A percentile compares a stretch with the other conserved stretches of the same genome.
Conservation (phyloP, 108 stramenopile genomes). For the Epithemia pelagica region DNA sequence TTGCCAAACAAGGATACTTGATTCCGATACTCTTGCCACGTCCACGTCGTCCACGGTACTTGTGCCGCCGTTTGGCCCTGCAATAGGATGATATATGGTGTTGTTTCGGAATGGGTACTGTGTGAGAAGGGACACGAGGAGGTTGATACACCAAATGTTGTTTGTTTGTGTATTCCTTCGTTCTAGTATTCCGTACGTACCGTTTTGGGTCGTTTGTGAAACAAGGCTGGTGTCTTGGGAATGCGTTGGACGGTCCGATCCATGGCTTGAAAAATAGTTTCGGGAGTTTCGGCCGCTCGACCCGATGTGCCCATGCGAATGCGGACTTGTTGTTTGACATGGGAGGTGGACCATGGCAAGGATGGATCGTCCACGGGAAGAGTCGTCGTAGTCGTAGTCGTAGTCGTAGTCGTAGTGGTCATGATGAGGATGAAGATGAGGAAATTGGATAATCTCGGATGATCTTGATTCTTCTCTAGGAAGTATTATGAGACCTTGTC, state of each 20-base stretch:
- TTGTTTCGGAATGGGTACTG: too few relatives aligned
- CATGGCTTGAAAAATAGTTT: constrained; percentile 15
- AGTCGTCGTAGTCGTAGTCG: too few relatives aligned
- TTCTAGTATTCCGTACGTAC: too few relatives aligned
- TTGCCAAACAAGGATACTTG: constrained; percentile 40
- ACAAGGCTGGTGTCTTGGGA: constrained; percentile 17
- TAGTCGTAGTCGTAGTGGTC: too few relatives aligned
- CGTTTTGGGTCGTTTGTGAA: constrained; percentile 14
- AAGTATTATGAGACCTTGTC: too few relatives aligned
- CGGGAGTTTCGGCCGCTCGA: constrained; percentile 6
- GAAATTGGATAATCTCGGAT: too few relatives aligned
- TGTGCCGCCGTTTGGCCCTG: constrained; percentile 7
- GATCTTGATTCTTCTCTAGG: too few relatives aligned
- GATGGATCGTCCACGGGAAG: too few relatives aligned
- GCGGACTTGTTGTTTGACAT: constrained; percentile 9
- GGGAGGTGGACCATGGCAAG: constrained; percentile 16
- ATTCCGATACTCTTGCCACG: constrained; percentile 39
- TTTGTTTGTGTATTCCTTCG: too few relatives aligned
- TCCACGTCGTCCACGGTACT: constrained; percentile 27
- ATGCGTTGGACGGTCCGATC: constrained; percentile 10
- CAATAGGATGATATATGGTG: constrained; percentile 4
- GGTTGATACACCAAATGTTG: neutral
- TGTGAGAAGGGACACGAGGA: neutral
- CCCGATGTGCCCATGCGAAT: constrained; percentile 15
- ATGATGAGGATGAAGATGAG: too few relatives aligned